Evolutionary conservation across 495 filamentous ascomycete species (phyloP), one percentile per base, ranked within the genome.

Genomic region (Penicillium psychrofluorescens): DNA sequence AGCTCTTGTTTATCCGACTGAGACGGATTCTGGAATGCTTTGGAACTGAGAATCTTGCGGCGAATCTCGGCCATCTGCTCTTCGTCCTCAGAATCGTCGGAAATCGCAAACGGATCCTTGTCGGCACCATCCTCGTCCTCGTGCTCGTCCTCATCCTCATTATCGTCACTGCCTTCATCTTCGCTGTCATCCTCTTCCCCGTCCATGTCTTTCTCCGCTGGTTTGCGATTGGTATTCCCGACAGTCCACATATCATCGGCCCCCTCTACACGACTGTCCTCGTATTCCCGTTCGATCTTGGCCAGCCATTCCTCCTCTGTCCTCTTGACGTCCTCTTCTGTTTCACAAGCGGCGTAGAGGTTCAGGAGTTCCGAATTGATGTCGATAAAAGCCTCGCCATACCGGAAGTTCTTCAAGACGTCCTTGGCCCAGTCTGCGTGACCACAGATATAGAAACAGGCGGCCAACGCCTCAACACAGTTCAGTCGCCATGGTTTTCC

Each of bases 51-150:
- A 14, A 95, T 86, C 52, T 85, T 83, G 34, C 80, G 80, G 33
- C 92, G 74, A 27, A 98, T 80, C 51, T 92, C 89, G 34, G 88
- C 90, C 86, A 95, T 96, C 56, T 94, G 85, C 37, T 88, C 86
- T 53, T 94, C 86, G 11, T 86, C 83, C 9, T 86, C 82, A 6
- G 84, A 83, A 35, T 88, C 83, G 35, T 91, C 75, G 31, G 86
- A 85, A 33, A 91, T 77, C 15, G 78, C 84, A 44, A 81, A 86
- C 1, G 80, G 81, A 51, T 91, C 81, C 53, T 66, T 76, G 34
- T 74, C 68, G 30, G 66, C 60, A 8, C 67, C 71, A 8, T 73
- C 77, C 38, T 74, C 75, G 40, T 66, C 67, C 31, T 74, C 63
- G 6, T 73, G 66, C 10, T 74, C 66, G 0, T 63, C 67, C 1